phyloP scores from a whole-genome alignment of 1,139 yeast genomes.

The Candida dubliniensis region DNA sequence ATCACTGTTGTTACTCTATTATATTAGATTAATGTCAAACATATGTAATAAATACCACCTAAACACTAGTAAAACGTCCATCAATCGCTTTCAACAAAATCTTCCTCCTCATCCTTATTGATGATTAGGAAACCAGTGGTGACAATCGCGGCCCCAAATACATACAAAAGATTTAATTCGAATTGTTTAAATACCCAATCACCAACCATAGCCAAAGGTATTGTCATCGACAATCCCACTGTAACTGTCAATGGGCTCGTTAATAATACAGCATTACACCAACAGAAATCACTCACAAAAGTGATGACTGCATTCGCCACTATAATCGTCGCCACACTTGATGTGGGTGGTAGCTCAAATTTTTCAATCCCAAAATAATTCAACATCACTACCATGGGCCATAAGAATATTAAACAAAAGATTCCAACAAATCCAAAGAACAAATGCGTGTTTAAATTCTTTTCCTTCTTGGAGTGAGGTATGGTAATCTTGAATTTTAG shows the following conservation, averaged over 20 bases:
- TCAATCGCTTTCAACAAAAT: conserved; percentile 31
- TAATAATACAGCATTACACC: conserved; percentile 93
- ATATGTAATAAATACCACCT: not conserved
- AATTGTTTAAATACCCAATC: conserved; percentile 75
- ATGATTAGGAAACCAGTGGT: conserved; percentile 81
- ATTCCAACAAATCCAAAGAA: conserved; percentile 95
- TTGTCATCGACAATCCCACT: conserved; percentile 88
- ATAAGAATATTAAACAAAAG: conserved; percentile 68
- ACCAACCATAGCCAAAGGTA: conserved; percentile 92
- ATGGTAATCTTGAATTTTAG: conserved; percentile 64
- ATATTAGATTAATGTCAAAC: too few relatives aligned
- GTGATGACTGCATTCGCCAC: conserved; percentile 71
- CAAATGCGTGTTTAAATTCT: conserved; percentile 75
- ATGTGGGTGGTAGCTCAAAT: conserved; percentile 66
- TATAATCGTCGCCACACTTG: conserved; percentile 54
- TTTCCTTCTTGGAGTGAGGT: conserved; percentile 55
- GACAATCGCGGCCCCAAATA: conserved; percentile 78
- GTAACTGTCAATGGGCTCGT: conserved; percentile 95
- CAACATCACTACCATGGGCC: conserved; percentile 78
- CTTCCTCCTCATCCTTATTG: conserved; percentile 72
- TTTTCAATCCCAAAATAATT: conserved; percentile 64
- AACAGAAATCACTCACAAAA: conserved; percentile 83
- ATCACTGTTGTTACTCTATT: too few relatives aligned
- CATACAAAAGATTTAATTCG: conserved; percentile 58
- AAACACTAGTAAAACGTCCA: not conserved